Conservation (phyloP, 768 basidiomycete species). For the Strobilomyces dryophilus region DNA sequence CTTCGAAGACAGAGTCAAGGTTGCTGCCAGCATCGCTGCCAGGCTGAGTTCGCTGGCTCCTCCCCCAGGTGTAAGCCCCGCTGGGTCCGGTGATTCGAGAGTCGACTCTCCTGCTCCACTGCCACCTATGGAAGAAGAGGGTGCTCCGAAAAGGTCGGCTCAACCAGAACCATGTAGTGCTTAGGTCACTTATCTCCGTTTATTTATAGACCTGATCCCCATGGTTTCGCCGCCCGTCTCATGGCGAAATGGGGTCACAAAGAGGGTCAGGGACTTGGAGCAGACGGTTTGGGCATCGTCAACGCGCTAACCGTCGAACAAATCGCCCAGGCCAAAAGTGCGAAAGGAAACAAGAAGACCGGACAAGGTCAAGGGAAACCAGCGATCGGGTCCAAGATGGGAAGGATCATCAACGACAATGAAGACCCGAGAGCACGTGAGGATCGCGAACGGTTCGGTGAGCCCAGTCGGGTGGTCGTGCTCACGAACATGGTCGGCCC, state of each 20-base stretch:
- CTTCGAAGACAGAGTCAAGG: constrained; percentile 67
- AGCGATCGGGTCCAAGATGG: constrained; percentile 64
- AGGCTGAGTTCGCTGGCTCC: constrained; percentile 56
- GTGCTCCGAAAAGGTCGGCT: constrained; percentile 13
- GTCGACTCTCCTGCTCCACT: constrained; percentile 25
- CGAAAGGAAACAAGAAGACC: constrained; percentile 37
- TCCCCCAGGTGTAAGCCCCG: constrained; percentile 16
- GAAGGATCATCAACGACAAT: constrained; percentile 87
- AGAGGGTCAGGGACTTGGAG: constrained; percentile 90
- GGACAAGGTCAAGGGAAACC: constrained; percentile 34
- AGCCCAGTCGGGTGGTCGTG: constrained; percentile 85
- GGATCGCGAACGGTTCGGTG: constrained; percentile 79
- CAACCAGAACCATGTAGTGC: not conserved
- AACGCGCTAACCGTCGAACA: constrained; percentile 86
- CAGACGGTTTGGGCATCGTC: constrained; percentile 78
- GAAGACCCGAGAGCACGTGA: constrained; percentile 76
- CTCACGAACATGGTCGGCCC: constrained; percentile 86
- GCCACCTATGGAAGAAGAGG: constrained; percentile 31
- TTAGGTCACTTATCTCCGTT: not conserved
- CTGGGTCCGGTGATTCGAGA: constrained; percentile 24
- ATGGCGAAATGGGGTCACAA: constrained; percentile 98
- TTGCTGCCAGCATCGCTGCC: constrained; percentile 81
- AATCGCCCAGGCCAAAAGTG: constrained; percentile 32
- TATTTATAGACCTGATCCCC: constrained; percentile 50
- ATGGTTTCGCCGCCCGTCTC: constrained; percentile 75